Evolutionary conservation across 345 rosid genomes (phyloP).

Genomic region (Dipteronia dyeriana): DNA sequence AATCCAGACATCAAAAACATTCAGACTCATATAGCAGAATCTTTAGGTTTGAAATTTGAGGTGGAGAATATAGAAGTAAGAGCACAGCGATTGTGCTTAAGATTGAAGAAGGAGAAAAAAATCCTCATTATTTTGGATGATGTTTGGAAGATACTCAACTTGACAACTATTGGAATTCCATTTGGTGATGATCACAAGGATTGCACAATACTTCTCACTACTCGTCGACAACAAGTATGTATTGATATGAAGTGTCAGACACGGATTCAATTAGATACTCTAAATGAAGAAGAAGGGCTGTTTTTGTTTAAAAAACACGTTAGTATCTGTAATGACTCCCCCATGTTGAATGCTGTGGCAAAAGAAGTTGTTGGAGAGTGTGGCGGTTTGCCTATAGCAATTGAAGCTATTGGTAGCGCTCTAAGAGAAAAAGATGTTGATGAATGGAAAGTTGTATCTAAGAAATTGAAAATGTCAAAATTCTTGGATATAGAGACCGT

Average conservation of each 20-base stretch:
- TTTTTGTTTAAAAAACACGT: not conserved
- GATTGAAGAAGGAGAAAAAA: slow-evolving; percentile 11
- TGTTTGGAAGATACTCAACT: slow-evolving; percentile 14
- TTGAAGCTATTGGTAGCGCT: not conserved
- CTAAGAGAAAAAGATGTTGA: not conserved
- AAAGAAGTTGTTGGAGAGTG: slow-evolving; percentile 6
- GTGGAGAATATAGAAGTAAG: not conserved
- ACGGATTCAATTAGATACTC: not conserved
- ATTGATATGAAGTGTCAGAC: not conserved
- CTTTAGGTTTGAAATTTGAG: not conserved
- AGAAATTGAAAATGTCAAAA: slow-evolving; percentile 18
- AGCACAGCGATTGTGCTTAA: not conserved
- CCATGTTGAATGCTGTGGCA: not conserved
- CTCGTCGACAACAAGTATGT: not conserved
- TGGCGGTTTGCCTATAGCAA: not conserved
- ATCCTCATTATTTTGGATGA: slow-evolving; percentile 31
- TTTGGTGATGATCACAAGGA: not conserved
- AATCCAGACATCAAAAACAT: not conserved
- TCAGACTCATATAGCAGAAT: not conserved
- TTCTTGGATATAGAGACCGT: not conserved
- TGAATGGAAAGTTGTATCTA: not conserved
- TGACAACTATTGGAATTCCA: slow-evolving; percentile 20
- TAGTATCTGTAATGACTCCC: no score
- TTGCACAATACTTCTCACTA: no score
- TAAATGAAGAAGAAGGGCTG: slow-evolving; percentile 14